Conservation (phyloP, 768 basidiomycete genomes). For the Hericium rajendrae region DNA sequence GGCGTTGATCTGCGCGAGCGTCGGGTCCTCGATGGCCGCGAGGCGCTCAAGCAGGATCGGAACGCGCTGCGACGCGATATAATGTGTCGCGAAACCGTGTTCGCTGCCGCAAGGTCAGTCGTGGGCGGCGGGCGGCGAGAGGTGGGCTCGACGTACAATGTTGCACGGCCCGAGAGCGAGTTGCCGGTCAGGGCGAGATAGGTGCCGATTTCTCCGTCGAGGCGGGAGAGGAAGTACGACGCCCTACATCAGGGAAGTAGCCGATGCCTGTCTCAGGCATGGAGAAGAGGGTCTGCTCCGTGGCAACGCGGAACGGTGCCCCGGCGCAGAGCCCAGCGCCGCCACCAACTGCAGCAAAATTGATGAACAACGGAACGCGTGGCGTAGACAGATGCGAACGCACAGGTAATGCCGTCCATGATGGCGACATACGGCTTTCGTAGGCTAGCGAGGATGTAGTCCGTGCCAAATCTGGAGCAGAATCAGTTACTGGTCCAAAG, state of each 20-base stretch:
- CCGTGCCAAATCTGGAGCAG: conserved; percentile 63
- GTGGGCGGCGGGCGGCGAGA: not conserved
- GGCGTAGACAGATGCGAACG: conserved; percentile 19
- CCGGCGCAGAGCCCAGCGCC: conserved; percentile 82
- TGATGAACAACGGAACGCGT: conserved; percentile 4
- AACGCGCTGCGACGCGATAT: conserved; percentile 67
- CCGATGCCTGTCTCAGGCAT: conserved; percentile 98
- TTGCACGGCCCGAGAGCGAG: conserved; percentile 63
- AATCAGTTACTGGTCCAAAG: not conserved
- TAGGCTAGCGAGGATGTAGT: conserved; percentile 59
- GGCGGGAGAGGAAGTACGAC: conserved; percentile 76
- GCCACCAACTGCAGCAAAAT: conserved; percentile 68
- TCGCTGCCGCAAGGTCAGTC: conserved; percentile 41
- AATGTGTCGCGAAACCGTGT: conserved; percentile 92
- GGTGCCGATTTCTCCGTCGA: conserved; percentile 91
- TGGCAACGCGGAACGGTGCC: conserved; percentile 87
- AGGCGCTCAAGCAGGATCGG: conserved; percentile 64
- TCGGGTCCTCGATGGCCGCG: conserved; percentile 41
- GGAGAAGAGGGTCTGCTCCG: conserved; percentile 82
- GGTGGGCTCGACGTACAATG: conserved; percentile 52
- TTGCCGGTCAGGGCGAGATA: conserved; percentile 85
- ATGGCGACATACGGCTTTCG: conserved; percentile 86
- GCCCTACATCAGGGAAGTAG: conserved; percentile 87
- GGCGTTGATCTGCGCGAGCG: conserved; percentile 46
- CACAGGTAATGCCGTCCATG: conserved; percentile 88